These are phyloP conservation scores for Rhexocercosporidium sp. DNA, from an alignment of 2,329 filamentous ascomycete species.

Conservation along the genomic window DNA sequence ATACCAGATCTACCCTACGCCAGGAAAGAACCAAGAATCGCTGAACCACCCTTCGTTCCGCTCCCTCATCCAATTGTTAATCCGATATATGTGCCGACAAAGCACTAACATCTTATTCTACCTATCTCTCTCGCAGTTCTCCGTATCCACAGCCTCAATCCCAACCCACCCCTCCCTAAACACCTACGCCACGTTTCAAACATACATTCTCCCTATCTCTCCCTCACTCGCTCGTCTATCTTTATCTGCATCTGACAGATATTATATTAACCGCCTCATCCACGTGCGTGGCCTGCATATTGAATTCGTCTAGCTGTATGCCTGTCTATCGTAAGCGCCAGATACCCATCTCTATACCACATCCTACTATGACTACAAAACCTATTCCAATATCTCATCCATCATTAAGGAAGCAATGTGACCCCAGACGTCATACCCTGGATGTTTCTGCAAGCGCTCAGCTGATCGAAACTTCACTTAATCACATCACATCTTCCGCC, in stretches of 20 bases:
- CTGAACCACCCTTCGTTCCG: too few species aligned
- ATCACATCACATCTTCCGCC: too few species aligned
- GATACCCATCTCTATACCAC: not conserved
- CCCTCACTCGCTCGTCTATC: not conserved
- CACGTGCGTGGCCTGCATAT: not conserved
- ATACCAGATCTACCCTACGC: too few species aligned
- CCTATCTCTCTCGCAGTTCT: too few species aligned
- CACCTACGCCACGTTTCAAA: not conserved
- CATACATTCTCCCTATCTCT: slow-evolving; percentile 1
- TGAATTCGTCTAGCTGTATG: not conserved
- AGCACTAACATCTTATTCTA: not conserved
- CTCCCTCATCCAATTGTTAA: too few species aligned
- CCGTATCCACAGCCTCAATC: not conserved
- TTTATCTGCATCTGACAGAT: not conserved
- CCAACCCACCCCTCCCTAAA: too few species aligned
- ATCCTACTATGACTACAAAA: not conserved
- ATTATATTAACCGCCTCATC: not conserved
- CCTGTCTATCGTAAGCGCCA: not conserved
- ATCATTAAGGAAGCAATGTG: not conserved
- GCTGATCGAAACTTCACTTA: too few species aligned
- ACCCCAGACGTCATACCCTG: too few species aligned
- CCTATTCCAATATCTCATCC: not conserved
- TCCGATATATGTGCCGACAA: not conserved
- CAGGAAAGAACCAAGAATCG: too few species aligned
- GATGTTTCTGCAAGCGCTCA: too few species aligned